Percentiles rank a stretch among this genome's conserved stretches.
These are phyloP conservation scores for Pleodorina starrii DNA, from an alignment of 139 green algal species.

Conservation along the genomic window DNA sequence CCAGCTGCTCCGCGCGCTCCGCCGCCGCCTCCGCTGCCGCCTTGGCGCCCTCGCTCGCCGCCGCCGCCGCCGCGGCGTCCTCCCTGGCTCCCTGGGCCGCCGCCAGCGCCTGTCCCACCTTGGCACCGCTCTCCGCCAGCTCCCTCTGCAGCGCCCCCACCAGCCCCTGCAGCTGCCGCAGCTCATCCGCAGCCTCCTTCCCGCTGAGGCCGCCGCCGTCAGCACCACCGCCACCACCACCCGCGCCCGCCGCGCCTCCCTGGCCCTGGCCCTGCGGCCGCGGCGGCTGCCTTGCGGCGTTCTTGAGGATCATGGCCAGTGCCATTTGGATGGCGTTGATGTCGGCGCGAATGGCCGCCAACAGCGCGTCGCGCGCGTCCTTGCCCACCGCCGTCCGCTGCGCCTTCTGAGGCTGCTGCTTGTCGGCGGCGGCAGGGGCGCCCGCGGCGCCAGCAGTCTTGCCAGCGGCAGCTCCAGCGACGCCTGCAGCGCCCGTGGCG, in stretches of 20 bases:
- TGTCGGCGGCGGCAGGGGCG: too few species aligned
- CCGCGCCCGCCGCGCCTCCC: background rate
- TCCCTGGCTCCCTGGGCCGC: background rate
- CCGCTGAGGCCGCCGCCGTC: background rate
- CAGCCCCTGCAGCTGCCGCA: background rate
- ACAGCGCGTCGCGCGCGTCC: background rate
- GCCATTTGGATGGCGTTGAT: constrained; percentile 4
- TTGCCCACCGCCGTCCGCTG: too few species aligned
- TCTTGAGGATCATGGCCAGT: background rate
- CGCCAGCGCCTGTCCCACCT: background rate
- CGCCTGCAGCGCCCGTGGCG: background rate
- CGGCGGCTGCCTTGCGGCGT: too few species aligned
- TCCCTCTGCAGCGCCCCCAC: background rate
- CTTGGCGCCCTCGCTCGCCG: too few species aligned
- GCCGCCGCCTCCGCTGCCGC: background rate
- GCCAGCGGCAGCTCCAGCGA: background rate
- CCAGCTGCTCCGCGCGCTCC: background rate
- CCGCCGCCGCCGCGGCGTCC: background rate
- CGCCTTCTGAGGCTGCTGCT: too few species aligned
- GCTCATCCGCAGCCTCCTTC: background rate
- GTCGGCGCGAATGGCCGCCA: background rate
- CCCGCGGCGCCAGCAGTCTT: background rate
- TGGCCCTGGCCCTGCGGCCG: background rate
- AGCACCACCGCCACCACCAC: background rate
- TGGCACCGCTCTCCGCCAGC: background rate